phyloP scores from a whole-genome alignment of 176 grass and related monocot species.

The Canna indica region DNA sequence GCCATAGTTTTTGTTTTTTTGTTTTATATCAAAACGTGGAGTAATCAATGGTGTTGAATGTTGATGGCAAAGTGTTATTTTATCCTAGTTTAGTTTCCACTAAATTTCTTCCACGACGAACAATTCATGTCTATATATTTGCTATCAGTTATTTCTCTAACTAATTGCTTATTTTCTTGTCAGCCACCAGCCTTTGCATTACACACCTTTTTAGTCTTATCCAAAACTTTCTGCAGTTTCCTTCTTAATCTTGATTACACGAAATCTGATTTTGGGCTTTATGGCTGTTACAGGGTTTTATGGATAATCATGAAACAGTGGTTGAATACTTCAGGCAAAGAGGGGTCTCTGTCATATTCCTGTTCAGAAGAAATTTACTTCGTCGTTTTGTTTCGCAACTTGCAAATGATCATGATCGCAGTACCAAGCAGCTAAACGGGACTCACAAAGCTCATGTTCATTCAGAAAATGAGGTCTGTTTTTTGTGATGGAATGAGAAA shows the following conservation, averaged over 20 bases:
- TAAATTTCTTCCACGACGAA: no score
- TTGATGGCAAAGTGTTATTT: no score
- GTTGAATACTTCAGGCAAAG: constrained; percentile 68
- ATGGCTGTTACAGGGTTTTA: constrained; percentile 55
- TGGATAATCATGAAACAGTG: constrained; percentile 59
- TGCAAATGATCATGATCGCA: constrained; percentile 72
- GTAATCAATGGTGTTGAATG: background rate
- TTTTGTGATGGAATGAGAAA: background rate
- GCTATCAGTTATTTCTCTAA: background rate
- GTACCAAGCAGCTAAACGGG: constrained; percentile 73
- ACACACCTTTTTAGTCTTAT: background rate
- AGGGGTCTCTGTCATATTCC: constrained; percentile 78
- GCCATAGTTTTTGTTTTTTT: background rate
- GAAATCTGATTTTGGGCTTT: constrained; percentile 1
- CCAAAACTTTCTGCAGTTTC: background rate
- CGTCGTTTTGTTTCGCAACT: constrained; percentile 65
- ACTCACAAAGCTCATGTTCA: constrained; percentile 87
- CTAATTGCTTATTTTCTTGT: background rate
- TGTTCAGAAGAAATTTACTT: constrained; percentile 84
- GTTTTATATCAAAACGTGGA: no score
- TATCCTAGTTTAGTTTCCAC: no score
- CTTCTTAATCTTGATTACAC: background rate
- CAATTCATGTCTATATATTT: background rate
- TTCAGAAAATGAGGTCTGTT: constrained; percentile 42
- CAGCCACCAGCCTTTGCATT: background rate